Evolutionary conservation across 2,329 filamentous ascomycete species (phyloP), one percentile per base, ranked within the genome.

Genomic region (Colletotrichum caudatum): DNA sequence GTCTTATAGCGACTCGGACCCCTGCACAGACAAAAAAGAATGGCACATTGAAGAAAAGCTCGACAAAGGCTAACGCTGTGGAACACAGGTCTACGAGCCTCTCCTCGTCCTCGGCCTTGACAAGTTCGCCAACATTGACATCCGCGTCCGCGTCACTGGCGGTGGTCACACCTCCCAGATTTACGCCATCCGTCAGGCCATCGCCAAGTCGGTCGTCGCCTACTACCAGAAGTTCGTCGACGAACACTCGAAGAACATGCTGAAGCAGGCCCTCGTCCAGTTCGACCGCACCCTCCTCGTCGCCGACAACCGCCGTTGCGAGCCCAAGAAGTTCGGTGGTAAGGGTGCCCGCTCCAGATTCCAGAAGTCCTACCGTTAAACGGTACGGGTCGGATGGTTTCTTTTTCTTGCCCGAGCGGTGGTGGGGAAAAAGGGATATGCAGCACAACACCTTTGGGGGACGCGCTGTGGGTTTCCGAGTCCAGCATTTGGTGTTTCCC

Each of bases 211-310:
- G 81, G 94, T 97, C 84, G 92, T 97, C 82, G 93, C 73, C 61
- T 74, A 98, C 93, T 98, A 98, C 93, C 95, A 98, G 89, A 98
- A 99, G 91, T 99, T 92, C 89, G 94, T 98, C 87, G 96, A 99
- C 84, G 96, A 99, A 93, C 95, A 98, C 93, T 94, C 93, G 89
- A 99, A 99, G 93, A 98, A 98, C 92, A 90, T 94, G 87, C 91
- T 99, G 83, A 99, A 98, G 94, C 93, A 95, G 88, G 93, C 94
- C 78, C 92, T 99, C 79, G 93, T 95, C 82, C 91, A 94, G 85
- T 99, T 95, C 90, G 94, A 97, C 90, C 92, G 95, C 83, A 97
- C 94, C 84, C 92, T 99, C 78, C 93, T 99, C 82, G 96, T 99
- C 81, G 96, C 96, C 86, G 96, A 99, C 88, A 98, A 97, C 93